Percentiles rank a stretch among this genome's conserved stretches.
These are phyloP conservation scores for Xylaria scruposa DNA, from an alignment of 495 filamentous ascomycete species.

Conservation along the genomic window DNA sequence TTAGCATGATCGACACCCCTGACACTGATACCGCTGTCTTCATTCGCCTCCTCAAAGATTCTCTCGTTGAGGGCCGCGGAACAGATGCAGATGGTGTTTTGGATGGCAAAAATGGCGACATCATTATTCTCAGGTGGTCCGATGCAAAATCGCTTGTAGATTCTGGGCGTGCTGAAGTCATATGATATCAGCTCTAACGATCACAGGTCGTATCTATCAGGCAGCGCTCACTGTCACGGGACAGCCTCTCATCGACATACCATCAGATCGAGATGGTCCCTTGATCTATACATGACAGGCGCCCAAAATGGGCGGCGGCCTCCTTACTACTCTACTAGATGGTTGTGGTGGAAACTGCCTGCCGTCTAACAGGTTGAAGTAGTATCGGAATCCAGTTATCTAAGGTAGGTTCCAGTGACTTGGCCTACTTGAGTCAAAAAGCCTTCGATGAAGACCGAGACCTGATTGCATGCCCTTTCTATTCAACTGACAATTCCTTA, in stretches of 20 bases:
- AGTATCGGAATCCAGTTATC: not conserved
- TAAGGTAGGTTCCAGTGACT: constrained; percentile 6
- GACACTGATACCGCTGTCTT: constrained; percentile 86
- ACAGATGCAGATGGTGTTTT: constrained; percentile 64
- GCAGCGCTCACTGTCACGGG: not conserved
- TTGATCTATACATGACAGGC: not conserved
- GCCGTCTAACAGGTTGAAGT: not conserved
- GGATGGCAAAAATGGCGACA: constrained; percentile 77
- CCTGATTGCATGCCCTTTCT: not conserved
- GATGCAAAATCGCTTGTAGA: constrained; percentile 75
- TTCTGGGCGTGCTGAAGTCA: constrained; percentile 79
- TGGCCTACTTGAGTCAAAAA: not conserved
- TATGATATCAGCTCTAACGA: constrained; percentile 55
- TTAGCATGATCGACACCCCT: constrained; percentile 89
- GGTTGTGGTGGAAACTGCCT: not conserved
- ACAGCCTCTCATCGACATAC: not conserved
- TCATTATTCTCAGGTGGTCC: constrained; percentile 87
- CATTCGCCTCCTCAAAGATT: constrained; percentile 71
- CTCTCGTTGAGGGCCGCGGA: constrained; percentile 60
- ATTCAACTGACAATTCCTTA: not conserved
- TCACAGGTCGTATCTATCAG: not conserved
- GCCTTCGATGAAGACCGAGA: not conserved
- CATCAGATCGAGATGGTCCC: not conserved
- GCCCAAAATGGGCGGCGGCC: too few relatives aligned
- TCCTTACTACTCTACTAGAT: not conserved